Evolutionary conservation across 805 yeast genomes (phyloP).

Genomic region (Starmerella sirachaensis): DNA sequence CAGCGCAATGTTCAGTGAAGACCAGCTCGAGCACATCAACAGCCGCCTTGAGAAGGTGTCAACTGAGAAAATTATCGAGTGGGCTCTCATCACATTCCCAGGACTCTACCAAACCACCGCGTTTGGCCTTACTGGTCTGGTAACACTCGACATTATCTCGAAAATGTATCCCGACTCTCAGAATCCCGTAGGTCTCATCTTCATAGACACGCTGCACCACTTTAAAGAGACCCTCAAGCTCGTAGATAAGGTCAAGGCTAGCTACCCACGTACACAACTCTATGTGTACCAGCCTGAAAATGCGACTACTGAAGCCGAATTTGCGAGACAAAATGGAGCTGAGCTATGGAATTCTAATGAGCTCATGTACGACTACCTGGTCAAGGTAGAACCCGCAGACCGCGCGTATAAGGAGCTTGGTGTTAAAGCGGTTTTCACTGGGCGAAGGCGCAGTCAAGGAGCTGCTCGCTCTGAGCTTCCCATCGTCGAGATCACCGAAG

Average conservation of each 20-base stretch:
- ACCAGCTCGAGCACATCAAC: constrained; percentile 58
- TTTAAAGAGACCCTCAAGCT: constrained; percentile 86
- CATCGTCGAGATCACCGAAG: constrained; percentile 55
- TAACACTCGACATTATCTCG: constrained; percentile 70
- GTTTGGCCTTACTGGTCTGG: constrained; percentile 85
- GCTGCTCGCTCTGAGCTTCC: constrained; percentile 63
- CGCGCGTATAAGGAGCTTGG: constrained; percentile 64
- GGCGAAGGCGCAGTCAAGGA: constrained; percentile 83
- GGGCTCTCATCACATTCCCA: constrained; percentile 81
- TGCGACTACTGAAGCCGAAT: constrained; percentile 46
- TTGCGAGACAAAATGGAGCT: constrained; percentile 57
- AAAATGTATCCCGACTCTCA: constrained; percentile 31
- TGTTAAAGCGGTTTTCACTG: constrained; percentile 82
- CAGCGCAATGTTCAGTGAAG: constrained; percentile 22
- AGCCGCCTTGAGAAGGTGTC: constrained; percentile 40
- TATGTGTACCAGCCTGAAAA: constrained; percentile 59
- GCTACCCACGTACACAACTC: constrained; percentile 44
- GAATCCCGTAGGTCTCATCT: constrained; percentile 57
- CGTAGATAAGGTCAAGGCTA: constrained; percentile 43
- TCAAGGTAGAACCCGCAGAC: constrained; percentile 84
- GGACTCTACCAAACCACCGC: constrained; percentile 83
- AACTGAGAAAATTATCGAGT: constrained; percentile 63
- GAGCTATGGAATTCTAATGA: constrained; percentile 77
- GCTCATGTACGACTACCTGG: constrained; percentile 66
- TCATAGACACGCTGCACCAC: constrained; percentile 83